These are phyloP conservation scores for Nematocida parisii DNA, from an alignment of 371 early-diverging fungal genomes.

Conservation along the genomic window DNA sequence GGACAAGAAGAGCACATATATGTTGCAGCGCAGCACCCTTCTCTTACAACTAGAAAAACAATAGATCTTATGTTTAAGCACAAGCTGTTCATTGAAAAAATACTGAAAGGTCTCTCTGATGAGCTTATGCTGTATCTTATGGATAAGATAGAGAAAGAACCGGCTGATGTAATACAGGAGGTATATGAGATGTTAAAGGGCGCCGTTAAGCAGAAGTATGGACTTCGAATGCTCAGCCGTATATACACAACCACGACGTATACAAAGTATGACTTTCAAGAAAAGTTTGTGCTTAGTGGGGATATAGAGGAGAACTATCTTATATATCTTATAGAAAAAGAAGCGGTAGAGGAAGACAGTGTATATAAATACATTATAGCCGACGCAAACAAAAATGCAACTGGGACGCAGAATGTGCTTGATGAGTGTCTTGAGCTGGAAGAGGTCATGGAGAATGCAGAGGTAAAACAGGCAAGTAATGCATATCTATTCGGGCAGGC, in stretches of 20 bases:
- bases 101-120: conserved; percentile 18
- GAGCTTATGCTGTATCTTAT: conserved; percentile 15
- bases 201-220: neutral
- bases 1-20: conserved; percentile 29
- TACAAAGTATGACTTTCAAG: neutral
- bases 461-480: neutral
- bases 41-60: neutral
- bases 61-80: conserved; percentile 45
- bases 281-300: neutral
- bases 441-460: neutral
- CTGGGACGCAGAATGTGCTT: conserved; percentile 23
- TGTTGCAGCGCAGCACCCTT: conserved; percentile 16
- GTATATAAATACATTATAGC: conserved; percentile 28
- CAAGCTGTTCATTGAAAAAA: conserved; percentile 28
- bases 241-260: conserved; percentile 24
- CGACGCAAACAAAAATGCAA: conserved; percentile 8
- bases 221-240: neutral
- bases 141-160: neutral
- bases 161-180: conserved; percentile 31
- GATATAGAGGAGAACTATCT: conserved; percentile 16
- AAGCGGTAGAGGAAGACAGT: conserved; percentile 8
- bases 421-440: conserved; percentile 3
- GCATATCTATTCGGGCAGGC: conserved; percentile 16
- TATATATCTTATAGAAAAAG: conserved; percentile 28
- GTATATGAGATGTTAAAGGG: conserved; percentile 30